Evolutionary conservation across 768 basidiomycete genomes (phyloP).

Genomic region (Panaeolus cyanescens): DNA sequence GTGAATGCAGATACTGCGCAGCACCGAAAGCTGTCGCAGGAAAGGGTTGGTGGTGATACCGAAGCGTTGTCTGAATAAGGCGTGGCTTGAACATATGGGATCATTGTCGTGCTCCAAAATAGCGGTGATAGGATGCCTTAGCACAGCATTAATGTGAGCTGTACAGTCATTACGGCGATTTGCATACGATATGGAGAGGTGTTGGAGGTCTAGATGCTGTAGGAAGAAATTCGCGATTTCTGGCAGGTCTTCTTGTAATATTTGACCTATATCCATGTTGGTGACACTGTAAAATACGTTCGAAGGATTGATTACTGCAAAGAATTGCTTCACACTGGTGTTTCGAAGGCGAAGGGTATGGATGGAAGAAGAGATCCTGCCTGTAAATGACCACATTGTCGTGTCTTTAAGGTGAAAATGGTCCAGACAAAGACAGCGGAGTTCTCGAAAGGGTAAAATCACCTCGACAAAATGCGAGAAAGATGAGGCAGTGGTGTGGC

Average conservation of each 20-base stretch:
- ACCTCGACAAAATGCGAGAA: background rate
- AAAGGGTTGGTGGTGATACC: constrained; percentile 7
- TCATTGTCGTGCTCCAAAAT: no score
- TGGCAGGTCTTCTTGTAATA: background rate
- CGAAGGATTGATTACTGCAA: background rate
- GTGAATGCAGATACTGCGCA: constrained; percentile 10
- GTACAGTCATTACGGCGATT: no score
- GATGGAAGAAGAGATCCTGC: background rate
- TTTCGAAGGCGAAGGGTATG: constrained; percentile 3
- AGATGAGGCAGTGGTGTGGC: background rate
- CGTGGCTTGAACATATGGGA: no score
- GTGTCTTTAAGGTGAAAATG: background rate
- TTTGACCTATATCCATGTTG: background rate
- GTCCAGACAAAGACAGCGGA: background rate
- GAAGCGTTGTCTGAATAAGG: no score
- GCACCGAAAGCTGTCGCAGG: constrained; percentile 2
- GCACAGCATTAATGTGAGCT: no score
- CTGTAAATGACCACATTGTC: no score
- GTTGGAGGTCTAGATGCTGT: no score
- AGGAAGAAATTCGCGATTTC: no score
- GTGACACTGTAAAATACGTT: background rate
- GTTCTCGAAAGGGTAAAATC: background rate
- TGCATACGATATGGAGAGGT: no score
- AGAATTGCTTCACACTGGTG: background rate
- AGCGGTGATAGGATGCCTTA: no score